Conservation (phyloP, 768 basidiomycete genomes). For the Lactarius hatsudake region DNA sequence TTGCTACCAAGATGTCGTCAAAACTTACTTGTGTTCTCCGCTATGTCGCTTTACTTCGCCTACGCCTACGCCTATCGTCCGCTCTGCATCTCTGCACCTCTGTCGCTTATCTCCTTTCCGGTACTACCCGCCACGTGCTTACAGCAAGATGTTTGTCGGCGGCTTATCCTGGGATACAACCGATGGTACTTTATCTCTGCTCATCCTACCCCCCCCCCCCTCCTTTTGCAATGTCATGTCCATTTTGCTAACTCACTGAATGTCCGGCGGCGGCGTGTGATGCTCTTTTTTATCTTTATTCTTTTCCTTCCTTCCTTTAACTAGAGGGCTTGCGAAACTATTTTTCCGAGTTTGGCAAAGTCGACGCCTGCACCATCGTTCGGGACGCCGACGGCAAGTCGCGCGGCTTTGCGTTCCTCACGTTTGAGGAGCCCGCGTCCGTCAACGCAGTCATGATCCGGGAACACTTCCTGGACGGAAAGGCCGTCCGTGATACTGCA, state of each 20-base stretch:
- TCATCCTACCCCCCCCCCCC: slow-evolving; percentile 31
- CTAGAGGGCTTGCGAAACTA: slow-evolving; percentile 78
- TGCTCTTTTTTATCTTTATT: slow-evolving; percentile 3
- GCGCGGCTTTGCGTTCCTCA: slow-evolving; percentile 96
- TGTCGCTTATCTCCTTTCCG: slow-evolving; percentile 25
- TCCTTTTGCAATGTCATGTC: slow-evolving; percentile 31
- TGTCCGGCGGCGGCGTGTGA: slow-evolving; percentile 33
- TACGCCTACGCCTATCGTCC: slow-evolving; percentile 24
- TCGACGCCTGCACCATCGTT: slow-evolving; percentile 99
- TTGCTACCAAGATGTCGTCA: slow-evolving; percentile 26
- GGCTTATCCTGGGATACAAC: slow-evolving; percentile 99
- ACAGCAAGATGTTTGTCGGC: slow-evolving; percentile 99
- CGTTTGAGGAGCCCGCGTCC: slow-evolving; percentile 88
- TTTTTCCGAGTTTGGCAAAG: slow-evolving; percentile 94
- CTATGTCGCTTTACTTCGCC: slow-evolving; percentile 27
- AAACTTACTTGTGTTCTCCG: slow-evolving; percentile 26
- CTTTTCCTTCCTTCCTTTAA: neutral
- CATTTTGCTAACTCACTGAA: slow-evolving; percentile 45
- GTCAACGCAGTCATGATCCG: slow-evolving; percentile 96
- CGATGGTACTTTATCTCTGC: slow-evolving; percentile 69
- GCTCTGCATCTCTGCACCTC: slow-evolving; percentile 26
- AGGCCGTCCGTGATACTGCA: slow-evolving; percentile 70
- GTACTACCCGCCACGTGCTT: slow-evolving; percentile 28
- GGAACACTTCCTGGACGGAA: slow-evolving; percentile 94
- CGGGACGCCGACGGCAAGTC: slow-evolving; percentile 93